Evolutionary conservation across 2,329 filamentous ascomycete genomes (phyloP).

Genomic region (Diaporthe ampelina): DNA sequence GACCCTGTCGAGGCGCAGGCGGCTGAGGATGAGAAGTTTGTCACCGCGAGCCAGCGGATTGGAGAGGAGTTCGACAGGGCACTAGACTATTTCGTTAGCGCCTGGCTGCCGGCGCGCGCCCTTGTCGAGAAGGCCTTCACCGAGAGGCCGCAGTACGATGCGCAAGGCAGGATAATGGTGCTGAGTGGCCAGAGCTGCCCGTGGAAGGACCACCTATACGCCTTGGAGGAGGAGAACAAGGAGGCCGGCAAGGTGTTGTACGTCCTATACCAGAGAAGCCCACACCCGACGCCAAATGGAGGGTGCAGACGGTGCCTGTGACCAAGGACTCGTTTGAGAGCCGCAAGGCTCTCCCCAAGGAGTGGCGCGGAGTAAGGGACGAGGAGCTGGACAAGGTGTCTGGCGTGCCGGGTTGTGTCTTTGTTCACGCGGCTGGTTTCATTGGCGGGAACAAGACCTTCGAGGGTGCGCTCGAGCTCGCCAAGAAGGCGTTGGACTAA

Average conservation of each 20-base stretch:
- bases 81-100: constrained; percentile 79
- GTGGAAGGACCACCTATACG: constrained; percentile 97
- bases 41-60: constrained; percentile 82
- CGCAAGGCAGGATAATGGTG: constrained; percentile 84
- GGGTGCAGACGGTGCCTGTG: constrained; percentile 91
- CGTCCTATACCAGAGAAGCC: constrained; percentile 90
- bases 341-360: constrained; percentile 89
- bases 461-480: constrained; percentile 90
- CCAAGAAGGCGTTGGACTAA: constrained; percentile 76
- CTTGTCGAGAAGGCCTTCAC: constrained; percentile 83
- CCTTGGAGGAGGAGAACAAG: constrained; percentile 76
- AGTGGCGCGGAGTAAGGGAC: constrained; percentile 93
- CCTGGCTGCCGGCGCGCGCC: constrained; percentile 90
- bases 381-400: constrained; percentile 82
- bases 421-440: constrained; percentile 95
- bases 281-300: constrained; percentile 84
- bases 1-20: constrained; percentile 73
- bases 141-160: constrained; percentile 76
- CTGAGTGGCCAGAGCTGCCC: constrained; percentile 84
- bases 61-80: constrained; percentile 90
- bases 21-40: constrained; percentile 86
- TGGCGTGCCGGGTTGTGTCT: constrained; percentile 82
- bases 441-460: constrained; percentile 96
- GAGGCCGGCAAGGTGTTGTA: constrained; percentile 77
- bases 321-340: constrained; percentile 90